These are phyloP conservation scores for Lavandula angustifolia DNA, from an alignment of 257 asterid genomes.

Conservation along the genomic window DNA sequence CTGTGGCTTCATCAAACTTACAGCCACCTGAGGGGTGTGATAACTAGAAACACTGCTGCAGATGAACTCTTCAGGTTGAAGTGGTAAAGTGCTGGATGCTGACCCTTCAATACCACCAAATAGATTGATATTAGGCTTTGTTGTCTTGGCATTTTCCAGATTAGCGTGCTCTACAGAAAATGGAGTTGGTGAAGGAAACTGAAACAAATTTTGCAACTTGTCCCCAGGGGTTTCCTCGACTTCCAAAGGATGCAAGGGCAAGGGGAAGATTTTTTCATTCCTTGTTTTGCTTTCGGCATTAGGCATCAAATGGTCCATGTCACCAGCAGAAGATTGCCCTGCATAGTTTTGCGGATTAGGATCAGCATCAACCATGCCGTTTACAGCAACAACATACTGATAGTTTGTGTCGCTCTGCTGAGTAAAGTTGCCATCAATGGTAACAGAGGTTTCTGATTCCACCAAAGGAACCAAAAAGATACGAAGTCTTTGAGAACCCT, in stretches of 20 bases:
- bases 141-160: constrained; percentile 31
- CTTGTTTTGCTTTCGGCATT: constrained; percentile 37
- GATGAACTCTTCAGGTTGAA: constrained; percentile 40
- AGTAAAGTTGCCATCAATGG: constrained; percentile 37
- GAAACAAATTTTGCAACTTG: constrained; percentile 37
- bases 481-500: constrained; percentile 68
- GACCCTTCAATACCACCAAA: constrained; percentile 42
- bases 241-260: constrained; percentile 42
- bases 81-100: constrained; percentile 32
- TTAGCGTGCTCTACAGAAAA: constrained; percentile 41
- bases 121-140: constrained; percentile 28
- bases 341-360: constrained; percentile 37
- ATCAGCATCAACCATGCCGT: constrained; percentile 52
- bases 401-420: constrained; percentile 50
- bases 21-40: constrained; percentile 35
- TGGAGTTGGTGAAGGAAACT: constrained; percentile 39
- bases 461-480: constrained; percentile 59
- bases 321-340: constrained; percentile 38
- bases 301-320: constrained; percentile 37
- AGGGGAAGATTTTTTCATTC: constrained; percentile 38
- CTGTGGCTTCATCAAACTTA: constrained; percentile 30
- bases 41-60: constrained; percentile 31
- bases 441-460: constrained; percentile 49
- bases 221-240: constrained; percentile 38
- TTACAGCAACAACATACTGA: constrained; percentile 68